Conservation (phyloP, 2,329 filamentous ascomycete genomes). For the Zymoseptoria pseudotritici region DNA sequence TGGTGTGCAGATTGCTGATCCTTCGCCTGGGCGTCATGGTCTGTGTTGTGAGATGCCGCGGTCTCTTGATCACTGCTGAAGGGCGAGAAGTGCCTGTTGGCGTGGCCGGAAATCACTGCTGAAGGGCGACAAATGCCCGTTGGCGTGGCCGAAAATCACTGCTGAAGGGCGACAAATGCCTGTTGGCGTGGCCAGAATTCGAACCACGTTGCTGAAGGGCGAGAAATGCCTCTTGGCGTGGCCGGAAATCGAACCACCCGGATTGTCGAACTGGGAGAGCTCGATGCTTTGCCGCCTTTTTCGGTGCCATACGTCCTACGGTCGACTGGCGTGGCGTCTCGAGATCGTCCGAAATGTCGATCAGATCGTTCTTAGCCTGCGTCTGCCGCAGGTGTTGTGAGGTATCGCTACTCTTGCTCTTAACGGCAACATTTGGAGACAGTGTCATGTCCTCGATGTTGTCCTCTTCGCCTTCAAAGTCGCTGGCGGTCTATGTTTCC, state of each 20-base stretch:
- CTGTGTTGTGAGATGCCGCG: neutral
- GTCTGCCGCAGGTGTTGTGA: conserved; percentile 8
- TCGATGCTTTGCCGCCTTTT: conserved; percentile 5
- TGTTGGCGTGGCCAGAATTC: too few relatives aligned
- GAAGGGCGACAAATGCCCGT: too few relatives aligned
- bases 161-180: too few relatives aligned
- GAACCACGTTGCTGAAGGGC: too few relatives aligned
- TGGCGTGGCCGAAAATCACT: too few relatives aligned
- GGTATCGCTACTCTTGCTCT: neutral
- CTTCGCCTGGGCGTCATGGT: neutral
- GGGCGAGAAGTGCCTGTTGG: too few relatives aligned
- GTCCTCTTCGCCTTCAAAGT: conserved; percentile 9
- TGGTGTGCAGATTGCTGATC: neutral
- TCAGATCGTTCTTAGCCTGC: conserved; percentile 18
- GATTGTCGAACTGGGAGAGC: neutral
- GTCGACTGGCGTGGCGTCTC: conserved; percentile 29
- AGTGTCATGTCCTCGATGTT: conserved; percentile 1
- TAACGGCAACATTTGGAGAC: neutral
- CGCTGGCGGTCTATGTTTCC: conserved; percentile 4
- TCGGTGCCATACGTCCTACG: conserved; percentile 4
- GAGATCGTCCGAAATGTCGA: conserved; percentile 24
- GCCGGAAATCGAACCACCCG: conserved; percentile 11
- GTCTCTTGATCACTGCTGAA: too few relatives aligned
- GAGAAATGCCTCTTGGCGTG: conserved; percentile 13
- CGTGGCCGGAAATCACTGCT: too few relatives aligned